phyloP scores from a whole-genome alignment of 129 eudicot species.

The Logfia minima region DNA sequence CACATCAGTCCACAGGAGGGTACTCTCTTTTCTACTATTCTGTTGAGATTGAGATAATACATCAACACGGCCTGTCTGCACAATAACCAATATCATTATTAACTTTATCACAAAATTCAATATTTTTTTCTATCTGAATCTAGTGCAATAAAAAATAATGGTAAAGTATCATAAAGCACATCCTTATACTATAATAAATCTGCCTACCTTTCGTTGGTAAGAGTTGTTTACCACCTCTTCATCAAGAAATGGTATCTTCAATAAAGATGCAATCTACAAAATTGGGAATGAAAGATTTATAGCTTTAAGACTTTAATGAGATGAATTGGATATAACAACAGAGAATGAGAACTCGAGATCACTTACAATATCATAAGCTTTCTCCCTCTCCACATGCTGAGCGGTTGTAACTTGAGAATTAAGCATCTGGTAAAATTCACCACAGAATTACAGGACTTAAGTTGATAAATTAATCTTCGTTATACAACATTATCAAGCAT shows the following conservation, averaged over 20 bases:
- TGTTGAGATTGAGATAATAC: constrained; percentile 62
- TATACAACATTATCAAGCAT: background rate
- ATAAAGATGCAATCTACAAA: constrained; percentile 75
- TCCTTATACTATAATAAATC: background rate
- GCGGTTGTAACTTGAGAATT: constrained; percentile 96
- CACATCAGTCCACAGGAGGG: constrained; percentile 79
- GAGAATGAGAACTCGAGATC: constrained; percentile 1
- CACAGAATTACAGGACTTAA: background rate
- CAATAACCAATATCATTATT: constrained; percentile 17
- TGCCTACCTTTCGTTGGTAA: constrained; percentile 62
- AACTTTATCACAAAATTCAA: constrained; percentile 4
- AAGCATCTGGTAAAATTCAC: constrained; percentile 54
- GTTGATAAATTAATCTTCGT: background rate
- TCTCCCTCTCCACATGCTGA: constrained; percentile 94
- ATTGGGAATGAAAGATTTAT: constrained; percentile 2
- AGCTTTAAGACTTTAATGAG: background rate
- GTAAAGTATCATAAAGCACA: background rate
- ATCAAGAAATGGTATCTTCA: constrained; percentile 89
- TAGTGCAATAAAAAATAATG: background rate
- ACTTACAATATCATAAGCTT: constrained; percentile 89
- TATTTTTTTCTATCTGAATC: background rate
- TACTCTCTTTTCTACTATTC: constrained; percentile 54
- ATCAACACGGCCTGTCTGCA: constrained; percentile 91
- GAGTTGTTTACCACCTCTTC: constrained; percentile 70
- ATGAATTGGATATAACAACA: background rate